Percentiles rank a stretch among this genome's conserved stretches.
Evolutionary conservation across 169 alveolate genomes (phyloP).

Genomic region (Besnoitia besnoiti): DNA sequence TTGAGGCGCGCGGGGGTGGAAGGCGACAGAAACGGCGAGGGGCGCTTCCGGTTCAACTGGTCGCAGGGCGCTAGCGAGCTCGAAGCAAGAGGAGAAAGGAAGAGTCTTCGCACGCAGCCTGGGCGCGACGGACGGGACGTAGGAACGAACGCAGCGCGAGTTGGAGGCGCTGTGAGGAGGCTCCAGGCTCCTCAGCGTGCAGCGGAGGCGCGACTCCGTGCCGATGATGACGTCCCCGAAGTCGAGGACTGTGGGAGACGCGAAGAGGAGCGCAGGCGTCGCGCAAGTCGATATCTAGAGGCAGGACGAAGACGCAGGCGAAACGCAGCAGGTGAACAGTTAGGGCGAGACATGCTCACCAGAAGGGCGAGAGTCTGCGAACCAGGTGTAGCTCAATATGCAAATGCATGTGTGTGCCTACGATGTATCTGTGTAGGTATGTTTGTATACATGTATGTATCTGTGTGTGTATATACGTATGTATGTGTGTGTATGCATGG

Average conservation of each 20-base stretch:
- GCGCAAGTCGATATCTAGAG: constrained; percentile 62
- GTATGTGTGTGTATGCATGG: background rate
- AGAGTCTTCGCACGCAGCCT: constrained; percentile 7
- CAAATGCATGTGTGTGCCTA: background rate
- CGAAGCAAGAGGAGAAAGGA: constrained; percentile 60
- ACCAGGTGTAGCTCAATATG: background rate
- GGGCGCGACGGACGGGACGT: constrained; percentile 25
- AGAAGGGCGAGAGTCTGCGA: background rate
- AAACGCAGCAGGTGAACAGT: background rate
- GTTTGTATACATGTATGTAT: background rate
- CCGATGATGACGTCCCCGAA: constrained; percentile 67
- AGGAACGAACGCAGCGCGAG: background rate
- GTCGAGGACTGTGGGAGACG: constrained; percentile 37
- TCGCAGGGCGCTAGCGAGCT: constrained; percentile 55
- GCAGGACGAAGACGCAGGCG: background rate
- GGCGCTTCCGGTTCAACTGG: constrained; percentile 52
- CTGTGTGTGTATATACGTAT: background rate
- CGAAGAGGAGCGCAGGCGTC: constrained; percentile 56
- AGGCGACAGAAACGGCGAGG: constrained; percentile 48
- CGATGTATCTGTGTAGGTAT: background rate
- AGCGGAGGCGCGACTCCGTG: background rate
- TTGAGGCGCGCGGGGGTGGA: constrained; percentile 62
- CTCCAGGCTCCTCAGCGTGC: background rate
- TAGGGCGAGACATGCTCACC: background rate
- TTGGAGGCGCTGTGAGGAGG: background rate